phyloP scores from a whole-genome alignment of 2,329 filamentous ascomycete species.

The Apiospora rasikravindrae region DNA sequence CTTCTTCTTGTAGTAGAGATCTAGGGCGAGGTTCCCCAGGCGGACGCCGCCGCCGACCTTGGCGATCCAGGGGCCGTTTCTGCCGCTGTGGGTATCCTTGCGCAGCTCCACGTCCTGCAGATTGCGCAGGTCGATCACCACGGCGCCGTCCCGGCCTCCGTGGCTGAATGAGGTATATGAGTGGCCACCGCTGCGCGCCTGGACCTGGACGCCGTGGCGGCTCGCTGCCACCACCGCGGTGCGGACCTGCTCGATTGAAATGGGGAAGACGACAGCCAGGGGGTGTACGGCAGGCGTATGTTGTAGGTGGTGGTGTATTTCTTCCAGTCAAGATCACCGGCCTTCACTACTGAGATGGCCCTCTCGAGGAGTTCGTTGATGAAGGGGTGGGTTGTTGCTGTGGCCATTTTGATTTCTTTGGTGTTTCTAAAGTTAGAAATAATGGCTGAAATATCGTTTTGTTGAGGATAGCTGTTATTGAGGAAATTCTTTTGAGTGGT shows the following conservation, averaged over 20 bases:
- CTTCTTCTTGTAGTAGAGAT: constrained; percentile 41
- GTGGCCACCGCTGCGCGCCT: constrained; percentile 55
- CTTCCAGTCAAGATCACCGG: not conserved
- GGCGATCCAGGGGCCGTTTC: constrained; percentile 29
- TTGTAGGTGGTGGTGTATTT: constrained; percentile 29
- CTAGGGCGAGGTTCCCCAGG: constrained; percentile 48
- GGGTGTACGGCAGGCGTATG: constrained; percentile 29
- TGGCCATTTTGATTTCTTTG: not conserved
- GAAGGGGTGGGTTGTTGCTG: not conserved
- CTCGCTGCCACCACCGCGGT: constrained; percentile 47
- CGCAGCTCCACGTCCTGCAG: constrained; percentile 33
- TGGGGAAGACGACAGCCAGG: constrained; percentile 33
- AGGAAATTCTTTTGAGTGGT: too few relatives aligned
- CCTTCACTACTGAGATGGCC: not conserved
- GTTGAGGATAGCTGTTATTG: not conserved
- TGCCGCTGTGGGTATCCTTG: not conserved
- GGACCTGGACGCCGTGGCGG: constrained; percentile 47
- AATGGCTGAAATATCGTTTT: not conserved
- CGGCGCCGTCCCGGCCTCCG: constrained; percentile 39
- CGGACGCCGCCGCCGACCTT: constrained; percentile 47
- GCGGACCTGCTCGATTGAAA: constrained; percentile 40
- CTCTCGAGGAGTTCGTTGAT: not conserved
- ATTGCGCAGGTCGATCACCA: constrained; percentile 42
- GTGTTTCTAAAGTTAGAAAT: not conserved
- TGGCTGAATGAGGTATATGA: constrained; percentile 54